Base-by-base conservation (phyloP, 257 asterid species). In the Gentiana macrophylla region DNA sequence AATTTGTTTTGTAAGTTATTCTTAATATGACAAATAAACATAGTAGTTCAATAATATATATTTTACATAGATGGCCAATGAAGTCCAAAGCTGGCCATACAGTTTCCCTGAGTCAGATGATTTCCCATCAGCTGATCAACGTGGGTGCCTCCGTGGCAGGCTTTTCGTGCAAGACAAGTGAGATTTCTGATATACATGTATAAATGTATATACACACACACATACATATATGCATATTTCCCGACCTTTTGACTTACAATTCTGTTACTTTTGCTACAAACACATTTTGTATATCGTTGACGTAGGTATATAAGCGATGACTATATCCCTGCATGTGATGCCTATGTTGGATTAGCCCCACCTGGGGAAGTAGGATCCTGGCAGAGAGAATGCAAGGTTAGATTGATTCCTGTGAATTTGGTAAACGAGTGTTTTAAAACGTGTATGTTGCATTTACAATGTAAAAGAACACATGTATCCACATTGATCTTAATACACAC, bases 311-410 rank as follows among this genome's bases (percentile, higher is more conserved):
- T 79, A 35, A 61, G 76, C 58, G 76, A 78, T 64, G 83, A 79
- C 67, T 7, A 63, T 54, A 70, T 72, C 34, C 66, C 75, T 34
- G 90, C 73, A 74, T 66, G 68, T 55, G 77, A 81, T 8, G 88
- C 86, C 45, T 77, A 79, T 50, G 64, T 83, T 50, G 94, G 95
- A 32, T 71, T 86, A 68, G 95, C 86, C 36, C 76, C 88, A 55
- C 81, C 83, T 0, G 91, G 90, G 55, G 88, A 74, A n/a, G 72
- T 41, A 33, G 88, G 94, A 62, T 80, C 90, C 24, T 86, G 87
- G 89, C 93, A 86, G 74, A 77, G 74, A 66, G 87, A 86, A 76
- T 86, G 95, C 72, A 86, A 83, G 88, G 95, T 86, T 37, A 60
- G 68, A 51, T 62, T 55, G 24, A 4, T 47, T 57, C 24, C 24